phyloP scores from a whole-genome alignment of 2,329 filamentous ascomycete genomes.

The Fusarium sp. region DNA sequence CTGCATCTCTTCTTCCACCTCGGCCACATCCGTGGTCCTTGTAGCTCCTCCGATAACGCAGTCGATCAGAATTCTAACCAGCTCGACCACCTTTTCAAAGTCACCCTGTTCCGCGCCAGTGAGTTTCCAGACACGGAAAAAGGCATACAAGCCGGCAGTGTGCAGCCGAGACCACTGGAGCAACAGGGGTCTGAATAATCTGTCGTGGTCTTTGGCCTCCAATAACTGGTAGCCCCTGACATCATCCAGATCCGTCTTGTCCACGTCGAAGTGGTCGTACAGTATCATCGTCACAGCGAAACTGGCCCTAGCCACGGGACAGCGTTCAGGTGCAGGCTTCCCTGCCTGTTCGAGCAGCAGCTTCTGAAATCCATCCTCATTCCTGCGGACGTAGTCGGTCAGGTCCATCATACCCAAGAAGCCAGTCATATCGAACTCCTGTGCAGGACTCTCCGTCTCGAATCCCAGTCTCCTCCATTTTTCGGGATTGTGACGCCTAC shows the following conservation, averaged over 20 bases:
- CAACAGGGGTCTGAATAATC: slow-evolving; percentile 84
- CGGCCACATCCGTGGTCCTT: slow-evolving; percentile 83
- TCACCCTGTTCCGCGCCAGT: slow-evolving; percentile 87
- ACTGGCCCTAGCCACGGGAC: slow-evolving; percentile 87
- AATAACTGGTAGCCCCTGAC: slow-evolving; percentile 77
- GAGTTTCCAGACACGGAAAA: slow-evolving; percentile 91
- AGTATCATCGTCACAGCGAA: slow-evolving; percentile 87
- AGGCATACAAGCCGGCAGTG: slow-evolving; percentile 83
- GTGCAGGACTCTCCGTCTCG: slow-evolving; percentile 85
- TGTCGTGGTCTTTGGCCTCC: slow-evolving; percentile 83
- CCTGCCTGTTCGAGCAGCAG: slow-evolving; percentile 88
- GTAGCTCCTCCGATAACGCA: slow-evolving; percentile 86
- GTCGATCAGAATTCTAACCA: slow-evolving; percentile 89
- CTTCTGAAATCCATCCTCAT: slow-evolving; percentile 94
- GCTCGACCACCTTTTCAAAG: slow-evolving; percentile 91
- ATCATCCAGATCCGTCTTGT: slow-evolving; percentile 83
- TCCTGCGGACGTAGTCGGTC: slow-evolving; percentile 90
- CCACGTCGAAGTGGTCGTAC: slow-evolving; percentile 96
- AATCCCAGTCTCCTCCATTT: slow-evolving; percentile 96
- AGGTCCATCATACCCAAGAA: slow-evolving; percentile 98
- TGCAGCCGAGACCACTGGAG: slow-evolving; percentile 95
- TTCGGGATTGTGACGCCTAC: slow-evolving; percentile 80
- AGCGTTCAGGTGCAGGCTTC: slow-evolving; percentile 75
- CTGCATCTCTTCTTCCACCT: slow-evolving; percentile 88
- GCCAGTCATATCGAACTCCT: slow-evolving; percentile 86